phyloP scores from a whole-genome alignment of 2,329 filamentous ascomycete species.

The Plenodomus biglobosus region DNA sequence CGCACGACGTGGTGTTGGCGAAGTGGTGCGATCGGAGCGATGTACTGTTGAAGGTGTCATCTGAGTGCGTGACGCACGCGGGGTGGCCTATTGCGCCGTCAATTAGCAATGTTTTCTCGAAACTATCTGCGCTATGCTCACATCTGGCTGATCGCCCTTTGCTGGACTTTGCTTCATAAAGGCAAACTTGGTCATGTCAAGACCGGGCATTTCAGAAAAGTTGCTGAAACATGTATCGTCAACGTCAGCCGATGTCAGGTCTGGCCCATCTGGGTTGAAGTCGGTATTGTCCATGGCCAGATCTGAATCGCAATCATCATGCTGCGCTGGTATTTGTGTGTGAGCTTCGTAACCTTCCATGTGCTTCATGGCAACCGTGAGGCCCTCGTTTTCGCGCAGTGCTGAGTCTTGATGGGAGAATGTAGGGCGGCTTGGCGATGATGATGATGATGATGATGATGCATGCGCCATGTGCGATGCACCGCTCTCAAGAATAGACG shows the following conservation, averaged over 20 bases:
- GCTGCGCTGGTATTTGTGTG: conserved; percentile 25
- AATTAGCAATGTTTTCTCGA: conserved; percentile 1
- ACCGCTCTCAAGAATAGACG: conserved; percentile 14
- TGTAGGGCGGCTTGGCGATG: conserved; percentile 23
- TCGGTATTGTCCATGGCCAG: conserved; percentile 33
- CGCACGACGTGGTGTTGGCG: conserved; percentile 57
- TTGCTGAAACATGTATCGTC: conserved; percentile 80
- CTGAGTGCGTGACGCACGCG: conserved; percentile 35
- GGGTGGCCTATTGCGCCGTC: conserved; percentile 29
- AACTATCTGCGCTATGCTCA: conserved; percentile 7
- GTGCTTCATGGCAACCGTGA: conserved; percentile 41
- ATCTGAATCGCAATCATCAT: conserved; percentile 25
- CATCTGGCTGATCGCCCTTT: conserved; percentile 37
- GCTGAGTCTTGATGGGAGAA: conserved; percentile 24
- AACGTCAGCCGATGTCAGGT: conserved; percentile 41
- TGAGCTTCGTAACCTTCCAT: conserved; percentile 29
- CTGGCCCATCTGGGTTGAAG: conserved; percentile 37
- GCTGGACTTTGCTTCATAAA: conserved; percentile 63
- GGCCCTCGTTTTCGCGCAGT: conserved; percentile 44
- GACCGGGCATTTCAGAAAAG: conserved; percentile 79
- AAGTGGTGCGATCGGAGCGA: conserved; percentile 48
- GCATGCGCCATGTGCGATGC: conserved; percentile 13
- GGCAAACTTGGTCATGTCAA: conserved; percentile 79
- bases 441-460: conserved; percentile 4
- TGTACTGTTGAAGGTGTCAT: conserved; percentile 56